Evolutionary conservation across 768 basidiomycete species (phyloP), one percentile per base, ranked within the genome.

Genomic region (Agrocybe chaxingu): DNA sequence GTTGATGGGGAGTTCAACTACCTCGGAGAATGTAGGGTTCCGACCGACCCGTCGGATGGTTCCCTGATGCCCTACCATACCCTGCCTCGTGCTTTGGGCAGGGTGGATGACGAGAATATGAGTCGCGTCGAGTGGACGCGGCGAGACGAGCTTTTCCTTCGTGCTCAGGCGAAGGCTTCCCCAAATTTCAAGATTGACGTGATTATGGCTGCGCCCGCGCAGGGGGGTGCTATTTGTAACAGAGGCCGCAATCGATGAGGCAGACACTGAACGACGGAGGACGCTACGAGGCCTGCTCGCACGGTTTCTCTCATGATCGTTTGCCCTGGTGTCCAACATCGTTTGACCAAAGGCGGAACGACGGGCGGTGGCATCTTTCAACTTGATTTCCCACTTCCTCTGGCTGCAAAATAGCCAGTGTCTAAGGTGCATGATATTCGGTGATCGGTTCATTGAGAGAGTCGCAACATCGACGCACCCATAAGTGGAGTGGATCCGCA

Each of bases 1-100:
- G 49, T 73, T 73, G 47, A 74, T 63, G 0, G 70, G 67, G 9
- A 72, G 48, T 45, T 73, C 70, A 12, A 67, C 33, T 7, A 61
- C 47, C 48, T 65, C 51, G 7, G 58, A 47, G 51, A 57, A 42
- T 30, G 48, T 30, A 10, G 50, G 45, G 19, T 47, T 38, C 36
- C 38, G 41, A 18, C 19, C 1, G 47, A 33, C 19, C 49, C 38
- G 45, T 44, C 31, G 45, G 3, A 45, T 10, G 31, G 5, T 45
- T 5, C 12, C 12, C 33, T 45, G 19, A 3, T 30, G 7, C 2
- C 19, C 44, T 33, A 45, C 7, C 12, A 1, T 19, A 13, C 5
- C n/a, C 8, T 51, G 37, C 10, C 48, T 37, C 10, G 54, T 48
- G 36, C 49, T 49, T 24, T 39, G 52, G 32, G 34, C 58, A 42